Base-by-base conservation (phyloP, 2,329 filamentous ascomycete genomes). In the Pyrenochaeta sp. region DNA sequence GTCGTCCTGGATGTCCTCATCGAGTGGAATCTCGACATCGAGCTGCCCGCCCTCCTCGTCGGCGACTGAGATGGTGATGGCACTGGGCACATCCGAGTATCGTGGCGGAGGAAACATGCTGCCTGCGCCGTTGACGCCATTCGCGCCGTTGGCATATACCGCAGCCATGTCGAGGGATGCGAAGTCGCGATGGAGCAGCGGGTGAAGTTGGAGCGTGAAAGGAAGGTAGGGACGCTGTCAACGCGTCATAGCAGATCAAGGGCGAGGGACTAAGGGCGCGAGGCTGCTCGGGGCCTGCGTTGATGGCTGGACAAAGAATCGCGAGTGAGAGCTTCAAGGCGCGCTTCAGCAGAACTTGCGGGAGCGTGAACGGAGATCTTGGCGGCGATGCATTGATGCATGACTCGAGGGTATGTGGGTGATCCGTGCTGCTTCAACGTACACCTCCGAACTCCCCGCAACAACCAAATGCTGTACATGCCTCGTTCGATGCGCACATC, bases 1-100 rank as follows among this genome's bases (percentile, higher is more conserved):
- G 74, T 98, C 95, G 76, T 98, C 95, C 59, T 93, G 87, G 39
- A 97, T 88, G 60, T 77, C 73, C 65, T 94, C 92, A 74, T 93
- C 90, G 52, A 98, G 87, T 74, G 96, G 92, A 72, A 99, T 92
- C 81, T 98, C 95, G 77, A 99, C 95, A 72, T 93, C 84, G 72
- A 86, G 83, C 68, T 88, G 86, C 61, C 84, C 86, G 67, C 88
- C 86, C 58, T 82, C 87, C 50, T 82, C 84, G 57, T 82, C 84
- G 52, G 83, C 84, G 55, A 89, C 85, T 54, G 87, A 86, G 69
- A 90, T 88, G 71, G 88, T 87, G 71, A 90, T 87, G 56, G 84
- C 83, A 50, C 83, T 82, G 39, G 87, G 87, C 45, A 89, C 86
- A 69, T 88, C 85, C 56, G 85, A 83, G 75, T 88, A 89, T 51